Base-by-base conservation (phyloP, 352 stramenopile genomes). In the Globisporangium apiculatum region DNA sequence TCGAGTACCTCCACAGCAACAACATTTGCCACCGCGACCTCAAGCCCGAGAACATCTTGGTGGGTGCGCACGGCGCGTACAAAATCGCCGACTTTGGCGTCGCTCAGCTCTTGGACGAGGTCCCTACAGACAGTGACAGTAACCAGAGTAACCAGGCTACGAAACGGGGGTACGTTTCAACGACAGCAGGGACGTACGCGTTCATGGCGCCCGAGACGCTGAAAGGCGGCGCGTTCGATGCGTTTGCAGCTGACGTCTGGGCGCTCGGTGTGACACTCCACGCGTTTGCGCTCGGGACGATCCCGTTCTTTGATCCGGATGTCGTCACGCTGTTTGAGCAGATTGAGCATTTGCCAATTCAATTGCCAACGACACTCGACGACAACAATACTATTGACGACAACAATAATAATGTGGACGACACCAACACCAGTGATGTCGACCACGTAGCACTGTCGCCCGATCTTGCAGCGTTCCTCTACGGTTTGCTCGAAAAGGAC, bases 81-180 rank as follows among this genome's bases (percentile, higher is more conserved):
- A 94, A 94, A 70, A 94, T 94, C 51, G 82, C 84, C 2, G 84
- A 94, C 51, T 94, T 94, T 71, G 84, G 84, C 12, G 84, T 94
- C 41, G 84, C 84, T 11, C 82, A 92, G 49, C 74, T 92, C 17
- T 94, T 94, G 51, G 82, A 87, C 35, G 79, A 91, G 3, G 12
- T 37, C 45, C 1, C 31, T 7, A 3, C 4, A 37, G 18, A 10
- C 40, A 41, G 17, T 37, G 17, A 11, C n/a, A 36, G 11, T 24
- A 59, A 55, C 24, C 10, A 53, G 10, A 18, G 48, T 9, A 38
- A 40, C 48, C 48, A 37, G 18, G 47, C 57, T 18, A 50, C 69
- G 51, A 87, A 82, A 67, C 88, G 84, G 43, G 84, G 84, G 15
- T 83, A 83, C 60, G 76, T 94, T 17, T 87, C 84, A 35, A 75